phyloP scores from a whole-genome alignment of 2,329 filamentous ascomycete species.

The Exophiala xenobiotica region DNA sequence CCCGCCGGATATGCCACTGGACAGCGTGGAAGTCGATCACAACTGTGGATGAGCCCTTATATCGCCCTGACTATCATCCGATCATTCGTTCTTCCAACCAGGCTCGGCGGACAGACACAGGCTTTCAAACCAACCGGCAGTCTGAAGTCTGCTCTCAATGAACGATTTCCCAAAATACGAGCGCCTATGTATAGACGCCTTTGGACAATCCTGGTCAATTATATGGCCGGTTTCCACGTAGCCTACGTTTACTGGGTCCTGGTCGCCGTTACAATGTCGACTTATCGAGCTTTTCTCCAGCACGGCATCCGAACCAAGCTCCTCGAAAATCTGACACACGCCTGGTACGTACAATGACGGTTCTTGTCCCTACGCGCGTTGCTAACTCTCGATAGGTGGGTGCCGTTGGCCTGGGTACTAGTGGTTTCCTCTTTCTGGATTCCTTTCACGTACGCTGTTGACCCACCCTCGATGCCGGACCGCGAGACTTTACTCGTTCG shows the following conservation, averaged over 20 bases:
- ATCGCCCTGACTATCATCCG: conserved; percentile 59
- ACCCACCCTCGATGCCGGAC: conserved; percentile 58
- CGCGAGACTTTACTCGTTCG: conserved; percentile 57
- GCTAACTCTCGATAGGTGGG: not conserved
- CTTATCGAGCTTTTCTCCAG: conserved; percentile 52
- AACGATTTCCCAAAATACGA: conserved; percentile 50
- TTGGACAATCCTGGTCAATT: conserved; percentile 56
- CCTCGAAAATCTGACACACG: conserved; percentile 56
- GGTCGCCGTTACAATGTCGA: conserved; percentile 51
- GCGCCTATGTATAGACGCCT: conserved; percentile 52
- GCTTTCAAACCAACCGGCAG: conserved; percentile 63
- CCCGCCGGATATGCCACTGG: conserved; percentile 61
- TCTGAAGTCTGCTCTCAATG: conserved; percentile 56
- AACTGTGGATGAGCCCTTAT: conserved; percentile 65
- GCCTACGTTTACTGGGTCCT: conserved; percentile 55
- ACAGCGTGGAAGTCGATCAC: conserved; percentile 56
- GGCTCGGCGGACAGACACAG: conserved; percentile 59
- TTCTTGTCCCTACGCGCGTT: conserved; percentile 46
- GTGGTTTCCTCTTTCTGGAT: conserved; percentile 58
- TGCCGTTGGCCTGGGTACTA: conserved; percentile 54
- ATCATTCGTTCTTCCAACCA: conserved; percentile 58
- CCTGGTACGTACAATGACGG: conserved; percentile 49
- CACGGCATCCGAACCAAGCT: conserved; percentile 44
- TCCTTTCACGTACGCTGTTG: conserved; percentile 61
- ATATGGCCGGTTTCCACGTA: conserved; percentile 57